Evolutionary conservation across 345 rosid genomes (phyloP), one percentile per base, ranked within the genome.

Genomic region (Atalantia buxifolia): DNA sequence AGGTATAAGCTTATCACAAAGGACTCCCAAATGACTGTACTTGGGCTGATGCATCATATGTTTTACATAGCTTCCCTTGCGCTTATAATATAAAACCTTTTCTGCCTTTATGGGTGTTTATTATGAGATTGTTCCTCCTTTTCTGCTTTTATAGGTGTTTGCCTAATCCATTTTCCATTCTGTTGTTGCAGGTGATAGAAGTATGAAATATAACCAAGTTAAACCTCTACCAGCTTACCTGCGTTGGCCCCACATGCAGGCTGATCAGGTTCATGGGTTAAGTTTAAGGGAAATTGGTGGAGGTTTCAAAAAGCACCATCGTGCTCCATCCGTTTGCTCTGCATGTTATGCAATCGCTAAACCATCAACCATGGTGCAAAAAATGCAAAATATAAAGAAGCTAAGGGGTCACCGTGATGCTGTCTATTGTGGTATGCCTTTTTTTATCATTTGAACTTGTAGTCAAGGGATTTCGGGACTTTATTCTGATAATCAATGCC

Each of bases 201-300:
- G 61, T 72, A 45, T 55, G 74, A 83, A 78, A 72, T 79, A 77
- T 81, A 81, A 82, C 66, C 84, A 80, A 85, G 86, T 75, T 75
- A 89, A 85, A 83, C 83, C 73, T 77, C 82, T 91, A 42, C 91
- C 94, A 38, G 56, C 83, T 78, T 88, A 91, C 85, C 80, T 96
- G 87, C 94, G 93, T 71, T 94, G 99, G 99, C 99, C 99, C 35
- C 99, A 96, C 82, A 88, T 88, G 88, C 95, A 83, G 80, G 95
- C 97, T 73, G 97, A 94, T 90, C 99, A 96, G 86, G 93, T 96
- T 60, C 99, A 81, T 76, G 99, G 98, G 61, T 88, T 96, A 75
- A 87, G 91, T 83, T 87, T 96, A 85, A 92, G 99, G 87, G 99
- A 96, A 90, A 91, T 94, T 79, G 98, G 98, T 60, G 99, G 98